Percentiles rank a stretch among this genome's conserved stretches.
Conservation (phyloP, 768 basidiomycete species). For the Tricholoma furcatifolium region DNA sequence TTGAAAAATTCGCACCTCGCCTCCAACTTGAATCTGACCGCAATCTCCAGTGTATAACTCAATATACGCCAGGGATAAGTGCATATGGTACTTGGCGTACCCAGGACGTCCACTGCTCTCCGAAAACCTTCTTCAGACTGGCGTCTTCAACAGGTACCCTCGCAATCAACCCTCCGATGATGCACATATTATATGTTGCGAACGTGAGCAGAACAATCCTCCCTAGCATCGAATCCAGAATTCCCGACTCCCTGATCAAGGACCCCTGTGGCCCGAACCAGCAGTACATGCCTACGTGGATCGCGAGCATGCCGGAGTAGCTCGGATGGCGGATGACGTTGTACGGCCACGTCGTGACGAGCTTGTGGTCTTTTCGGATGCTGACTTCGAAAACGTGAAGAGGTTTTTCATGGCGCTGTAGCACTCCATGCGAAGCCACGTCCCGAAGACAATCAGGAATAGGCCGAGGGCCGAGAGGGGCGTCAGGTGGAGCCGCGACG, state of each 20-base stretch:
- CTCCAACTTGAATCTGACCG: too few relatives aligned
- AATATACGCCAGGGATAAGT: too few relatives aligned
- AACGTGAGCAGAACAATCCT: constrained; percentile 8
- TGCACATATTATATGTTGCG: neutral
- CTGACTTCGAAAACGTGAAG: neutral
- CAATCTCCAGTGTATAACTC: too few relatives aligned
- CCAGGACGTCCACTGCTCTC: too few relatives aligned
- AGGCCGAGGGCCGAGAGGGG: neutral
- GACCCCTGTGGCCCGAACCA: constrained; percentile 31
- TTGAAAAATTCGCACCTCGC: too few relatives aligned
- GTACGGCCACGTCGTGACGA: constrained; percentile 32
- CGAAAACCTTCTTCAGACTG: too few relatives aligned
- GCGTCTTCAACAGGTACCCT: too few relatives aligned
- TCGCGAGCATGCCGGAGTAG: constrained; percentile 26
- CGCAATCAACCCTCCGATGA: too few relatives aligned
- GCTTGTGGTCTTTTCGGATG: constrained; percentile 10
- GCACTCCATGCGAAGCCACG: neutral
- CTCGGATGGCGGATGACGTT: constrained; percentile 31
- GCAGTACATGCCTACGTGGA: constrained; percentile 28
- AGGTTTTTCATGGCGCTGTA: neutral
- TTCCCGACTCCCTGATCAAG: constrained; percentile 27
- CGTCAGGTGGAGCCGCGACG: neutral
- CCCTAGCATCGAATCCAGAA: constrained; percentile 27
- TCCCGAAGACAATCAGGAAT: neutral
- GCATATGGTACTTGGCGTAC: too few relatives aligned